Evolutionary conservation across 2,329 filamentous ascomycete species (phyloP).

Genomic region (Ambrosiella cleistominuta): DNA sequence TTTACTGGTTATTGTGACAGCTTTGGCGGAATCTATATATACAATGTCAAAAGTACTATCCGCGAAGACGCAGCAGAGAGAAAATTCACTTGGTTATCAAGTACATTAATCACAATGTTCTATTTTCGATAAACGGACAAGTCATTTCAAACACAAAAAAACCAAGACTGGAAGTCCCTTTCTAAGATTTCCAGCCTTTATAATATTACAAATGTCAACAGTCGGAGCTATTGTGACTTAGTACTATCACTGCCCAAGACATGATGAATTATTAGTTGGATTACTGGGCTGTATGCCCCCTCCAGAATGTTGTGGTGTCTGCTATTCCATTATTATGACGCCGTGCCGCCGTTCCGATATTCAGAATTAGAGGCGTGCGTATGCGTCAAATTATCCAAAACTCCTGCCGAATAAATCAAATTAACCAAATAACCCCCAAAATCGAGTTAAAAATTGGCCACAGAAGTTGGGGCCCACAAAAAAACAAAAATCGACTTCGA

Average conservation of each 20-base stretch:
- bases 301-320: not conserved
- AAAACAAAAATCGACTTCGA: not conserved
- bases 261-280: not conserved
- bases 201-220: not conserved
- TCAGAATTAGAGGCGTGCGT: not conserved
- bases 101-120: no score
- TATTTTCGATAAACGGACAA: not conserved
- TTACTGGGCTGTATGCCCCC: not conserved
- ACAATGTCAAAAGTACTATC: not conserved
- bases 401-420: constrained; percentile 5
- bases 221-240: not conserved
- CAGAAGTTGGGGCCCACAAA: not conserved
- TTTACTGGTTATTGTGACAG: no score
- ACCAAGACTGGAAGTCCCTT: not conserved
- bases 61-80: no score
- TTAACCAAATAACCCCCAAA: constrained; percentile 1
- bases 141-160: not conserved
- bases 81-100: no score
- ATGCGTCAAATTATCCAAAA: not conserved
- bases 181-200: not conserved
- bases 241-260: not conserved
- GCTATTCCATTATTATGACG: constrained; percentile 3
- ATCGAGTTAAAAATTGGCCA: constrained; percentile 2
- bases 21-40: not conserved
- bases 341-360: constrained; percentile 3